Evolutionary conservation across 768 basidiomycete species (phyloP).

Genomic region (Krasilnikovozyma curviuscula): DNA sequence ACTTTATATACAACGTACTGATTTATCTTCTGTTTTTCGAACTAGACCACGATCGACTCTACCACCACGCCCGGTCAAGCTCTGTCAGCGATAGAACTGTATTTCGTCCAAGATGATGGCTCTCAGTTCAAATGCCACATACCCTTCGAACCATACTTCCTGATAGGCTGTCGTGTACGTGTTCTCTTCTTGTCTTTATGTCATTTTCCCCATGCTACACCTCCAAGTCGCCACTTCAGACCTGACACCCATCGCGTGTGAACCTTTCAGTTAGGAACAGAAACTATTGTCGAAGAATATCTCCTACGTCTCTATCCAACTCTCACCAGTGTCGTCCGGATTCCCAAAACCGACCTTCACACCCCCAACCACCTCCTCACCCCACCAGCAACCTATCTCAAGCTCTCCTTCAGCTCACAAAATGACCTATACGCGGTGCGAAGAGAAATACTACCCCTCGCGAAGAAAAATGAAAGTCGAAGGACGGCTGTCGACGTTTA

Average conservation of each 20-base stretch:
- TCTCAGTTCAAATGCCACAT: slow-evolving; percentile 87
- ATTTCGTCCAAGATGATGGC: slow-evolving; percentile 94
- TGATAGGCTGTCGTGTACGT: slow-evolving; percentile 72
- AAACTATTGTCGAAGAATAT: slow-evolving; percentile 87
- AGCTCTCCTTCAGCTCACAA: slow-evolving; percentile 81
- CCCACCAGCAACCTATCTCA: slow-evolving; percentile 71
- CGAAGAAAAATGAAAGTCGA: slow-evolving; percentile 73
- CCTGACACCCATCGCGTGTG: not conserved
- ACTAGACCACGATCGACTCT: too few relatives aligned
- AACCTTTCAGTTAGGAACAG: slow-evolving; percentile 43
- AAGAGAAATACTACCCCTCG: slow-evolving; percentile 73
- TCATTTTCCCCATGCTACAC: not conserved
- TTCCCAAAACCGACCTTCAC: slow-evolving; percentile 81
- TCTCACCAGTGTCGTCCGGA: slow-evolving; percentile 51
- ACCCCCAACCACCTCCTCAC: slow-evolving; percentile 88
- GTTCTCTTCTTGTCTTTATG: not conserved
- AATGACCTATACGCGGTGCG: slow-evolving; percentile 72
- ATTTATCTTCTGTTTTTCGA: too few relatives aligned
- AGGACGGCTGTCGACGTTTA: slow-evolving; percentile 91
- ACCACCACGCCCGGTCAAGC: too few relatives aligned
- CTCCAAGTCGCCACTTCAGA: not conserved
- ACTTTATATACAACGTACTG: too few relatives aligned
- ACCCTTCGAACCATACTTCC: slow-evolving; percentile 86
- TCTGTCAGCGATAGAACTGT: slow-evolving; percentile 79
- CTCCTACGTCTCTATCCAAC: slow-evolving; percentile 84